phyloP scores from a whole-genome alignment of 192 early-diverging fungal species.

The Backusella psychrophila region DNA sequence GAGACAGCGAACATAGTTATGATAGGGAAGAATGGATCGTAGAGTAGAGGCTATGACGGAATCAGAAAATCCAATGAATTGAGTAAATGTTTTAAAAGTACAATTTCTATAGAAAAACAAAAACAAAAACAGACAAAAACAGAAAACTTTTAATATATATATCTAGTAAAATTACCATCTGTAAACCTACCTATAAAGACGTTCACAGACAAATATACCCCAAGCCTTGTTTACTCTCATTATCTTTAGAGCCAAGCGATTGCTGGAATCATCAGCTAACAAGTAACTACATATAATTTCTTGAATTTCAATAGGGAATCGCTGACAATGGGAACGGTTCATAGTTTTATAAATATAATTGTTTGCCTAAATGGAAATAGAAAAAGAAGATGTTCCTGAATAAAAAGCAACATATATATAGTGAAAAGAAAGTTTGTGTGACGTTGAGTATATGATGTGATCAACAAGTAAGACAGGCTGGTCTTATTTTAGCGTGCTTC shows the following conservation, averaged over 20 bases:
- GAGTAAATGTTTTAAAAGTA: background rate
- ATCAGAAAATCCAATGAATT: background rate
- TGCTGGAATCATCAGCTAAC: background rate
- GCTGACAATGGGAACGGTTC: background rate
- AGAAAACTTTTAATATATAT: background rate
- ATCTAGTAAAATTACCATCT: background rate
- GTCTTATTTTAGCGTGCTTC: background rate
- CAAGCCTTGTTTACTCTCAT: slow-evolving; percentile 1
- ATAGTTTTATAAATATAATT: background rate
- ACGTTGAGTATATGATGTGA: background rate
- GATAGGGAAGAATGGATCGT: background rate
- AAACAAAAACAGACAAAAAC: background rate
- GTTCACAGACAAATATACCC: background rate
- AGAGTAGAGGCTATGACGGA: background rate
- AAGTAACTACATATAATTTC: background rate
- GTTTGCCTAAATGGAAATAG: background rate
- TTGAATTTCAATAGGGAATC: slow-evolving; percentile 6
- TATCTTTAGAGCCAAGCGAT: background rate
- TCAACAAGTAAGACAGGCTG: background rate
- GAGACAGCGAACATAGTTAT: background rate
- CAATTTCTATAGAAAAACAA: background rate
- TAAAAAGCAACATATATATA: background rate
- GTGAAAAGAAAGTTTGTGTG: background rate
- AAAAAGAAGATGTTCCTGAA: background rate
- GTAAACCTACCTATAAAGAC: background rate